Evolutionary conservation across 176 grass and related monocot species (phyloP).

Genomic region (Ensete glaucum): DNA sequence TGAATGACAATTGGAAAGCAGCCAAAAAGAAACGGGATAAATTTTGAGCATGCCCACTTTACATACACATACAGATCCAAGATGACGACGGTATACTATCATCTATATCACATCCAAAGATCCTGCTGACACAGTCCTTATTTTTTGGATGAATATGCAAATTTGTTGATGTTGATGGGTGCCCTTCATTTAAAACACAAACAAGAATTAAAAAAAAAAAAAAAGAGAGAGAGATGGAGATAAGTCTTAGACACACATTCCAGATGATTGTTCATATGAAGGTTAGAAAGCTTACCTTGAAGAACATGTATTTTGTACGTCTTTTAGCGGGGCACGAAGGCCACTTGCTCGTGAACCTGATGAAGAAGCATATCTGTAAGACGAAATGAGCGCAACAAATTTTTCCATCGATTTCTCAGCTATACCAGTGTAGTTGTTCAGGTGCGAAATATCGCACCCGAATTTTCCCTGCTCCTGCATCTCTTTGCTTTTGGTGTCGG

Average conservation of each 20-base stretch:
- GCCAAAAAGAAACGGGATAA: not conserved
- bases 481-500: conserved; percentile 11
- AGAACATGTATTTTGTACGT: conserved; percentile 61
- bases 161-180: conserved; percentile 23
- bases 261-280: conserved; percentile 15
- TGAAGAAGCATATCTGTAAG: conserved; percentile 55
- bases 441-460: conserved; percentile 77
- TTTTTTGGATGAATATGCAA: conserved; percentile 34
- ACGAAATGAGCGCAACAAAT: conserved; percentile 59
- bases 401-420: conserved; percentile 95
- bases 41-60: not conserved
- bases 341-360: conserved; percentile 71
- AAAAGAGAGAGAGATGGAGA: not conserved
- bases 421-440: conserved; percentile 63
- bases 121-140: not conserved
- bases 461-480: conserved; percentile 41
- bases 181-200: not conserved
- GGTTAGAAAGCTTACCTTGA: conserved; percentile 31
- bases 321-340: conserved; percentile 85
- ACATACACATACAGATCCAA: not conserved
- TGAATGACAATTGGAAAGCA: not conserved
- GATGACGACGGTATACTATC: not conserved
- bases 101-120: not conserved
- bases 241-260: conserved; percentile 1
- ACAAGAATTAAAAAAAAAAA: not conserved